A percentile compares a stretch with the other conserved stretches of the same genome.
Conservation (phyloP, 176 grass and related monocot genomes). For the Musa itinerans region DNA sequence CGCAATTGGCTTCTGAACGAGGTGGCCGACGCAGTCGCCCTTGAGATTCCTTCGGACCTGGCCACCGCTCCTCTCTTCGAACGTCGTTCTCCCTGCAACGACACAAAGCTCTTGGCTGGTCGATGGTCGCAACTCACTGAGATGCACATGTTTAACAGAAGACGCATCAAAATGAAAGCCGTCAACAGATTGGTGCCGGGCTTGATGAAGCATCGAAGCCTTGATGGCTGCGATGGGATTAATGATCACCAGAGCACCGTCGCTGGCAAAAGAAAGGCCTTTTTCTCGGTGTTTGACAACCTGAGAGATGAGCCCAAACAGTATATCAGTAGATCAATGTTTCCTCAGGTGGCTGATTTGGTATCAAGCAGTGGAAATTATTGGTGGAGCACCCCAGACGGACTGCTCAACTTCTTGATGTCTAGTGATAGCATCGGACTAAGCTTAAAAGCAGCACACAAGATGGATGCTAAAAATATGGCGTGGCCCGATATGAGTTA, state of each 20-base stretch:
- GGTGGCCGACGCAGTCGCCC: conserved; percentile 16
- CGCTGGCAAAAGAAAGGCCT: conserved; percentile 29
- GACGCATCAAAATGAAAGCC: conserved; percentile 33
- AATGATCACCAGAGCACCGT: neutral
- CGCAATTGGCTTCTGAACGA: conserved; percentile 29
- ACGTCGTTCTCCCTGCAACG: conserved; percentile 21
- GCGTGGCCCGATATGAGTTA: conserved; percentile 70
- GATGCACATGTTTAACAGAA: conserved; percentile 28
- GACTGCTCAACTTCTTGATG: conserved; percentile 47
- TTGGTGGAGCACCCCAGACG: conserved; percentile 12
- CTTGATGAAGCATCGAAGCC: neutral
- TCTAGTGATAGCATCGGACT: conserved; percentile 28
- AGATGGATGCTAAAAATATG: conserved; percentile 37
- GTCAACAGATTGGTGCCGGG: conserved; percentile 12
- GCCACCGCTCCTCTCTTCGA: conserved; percentile 48
- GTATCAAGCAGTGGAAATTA: neutral
- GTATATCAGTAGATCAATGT: conserved; percentile 40
- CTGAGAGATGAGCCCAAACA: conserved; percentile 43
- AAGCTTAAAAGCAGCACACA: conserved; percentile 36
- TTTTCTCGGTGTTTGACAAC: conserved; percentile 41
- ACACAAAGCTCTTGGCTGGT: conserved; percentile 34
- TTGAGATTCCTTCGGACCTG: conserved; percentile 50
- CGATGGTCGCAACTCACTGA: conserved; percentile 49
- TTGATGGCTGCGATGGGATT: neutral
- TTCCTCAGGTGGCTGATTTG: neutral